A percentile compares a stretch with the other conserved stretches of the same genome.
phyloP scores from a whole-genome alignment of 768 basidiomycete species.

The Chalciporus pseudorubinellus region DNA sequence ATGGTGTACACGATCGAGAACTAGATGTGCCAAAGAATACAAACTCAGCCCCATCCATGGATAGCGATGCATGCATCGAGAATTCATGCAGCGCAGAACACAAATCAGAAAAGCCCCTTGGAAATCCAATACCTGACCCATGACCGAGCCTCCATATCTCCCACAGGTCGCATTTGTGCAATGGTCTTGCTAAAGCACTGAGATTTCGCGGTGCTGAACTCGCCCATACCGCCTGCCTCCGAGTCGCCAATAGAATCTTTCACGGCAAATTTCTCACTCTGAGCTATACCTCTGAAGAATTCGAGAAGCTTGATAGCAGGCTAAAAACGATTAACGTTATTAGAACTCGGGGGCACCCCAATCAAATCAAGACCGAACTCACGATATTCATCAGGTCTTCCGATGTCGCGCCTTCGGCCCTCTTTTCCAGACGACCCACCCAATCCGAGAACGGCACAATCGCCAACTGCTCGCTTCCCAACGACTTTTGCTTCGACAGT shows the following conservation, averaged over 20 bases:
- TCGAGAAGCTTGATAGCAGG: conserved; percentile 33
- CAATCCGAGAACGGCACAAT: conserved; percentile 30
- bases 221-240: conserved; percentile 1
- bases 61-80: too few relatives aligned
- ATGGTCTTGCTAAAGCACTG: conserved; percentile 13
- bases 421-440: conserved; percentile 27
- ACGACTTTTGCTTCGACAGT: conserved; percentile 12
- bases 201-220: conserved; percentile 10
- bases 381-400: conserved; percentile 9
- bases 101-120: conserved; percentile 13
- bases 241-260: too few relatives aligned
- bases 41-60: too few relatives aligned
- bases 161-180: conserved; percentile 11
- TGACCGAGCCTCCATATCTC: conserved; percentile 8
- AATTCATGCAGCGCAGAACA: too few relatives aligned
- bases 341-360: too few relatives aligned
- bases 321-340: conserved; percentile 12
- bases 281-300: conserved; percentile 24
- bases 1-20: too few relatives aligned
- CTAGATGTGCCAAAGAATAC: too few relatives aligned
- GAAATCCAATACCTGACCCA: conserved; percentile 25
- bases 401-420: conserved; percentile 13
- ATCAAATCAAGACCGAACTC: too few relatives aligned
- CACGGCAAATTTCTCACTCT: neutral
- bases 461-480: conserved; percentile 9